These are phyloP conservation scores for Babesia bovis DNA, from an alignment of 169 alveolate genomes.

Conservation along the genomic window DNA sequence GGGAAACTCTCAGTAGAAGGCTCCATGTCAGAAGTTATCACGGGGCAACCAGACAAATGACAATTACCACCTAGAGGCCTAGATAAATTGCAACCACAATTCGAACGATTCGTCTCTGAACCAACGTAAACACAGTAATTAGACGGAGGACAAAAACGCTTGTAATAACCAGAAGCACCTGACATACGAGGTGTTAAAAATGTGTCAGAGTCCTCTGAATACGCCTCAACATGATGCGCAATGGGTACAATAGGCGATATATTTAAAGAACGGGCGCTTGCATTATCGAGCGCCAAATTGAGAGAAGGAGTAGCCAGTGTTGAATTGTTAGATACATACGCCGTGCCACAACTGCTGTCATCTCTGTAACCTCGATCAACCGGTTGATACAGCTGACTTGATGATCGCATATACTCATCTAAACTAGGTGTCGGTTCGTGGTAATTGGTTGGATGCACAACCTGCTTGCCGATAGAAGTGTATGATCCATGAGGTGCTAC, in stretches of 20 bases:
- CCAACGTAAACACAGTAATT: conserved; percentile 67
- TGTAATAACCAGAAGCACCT: neutral
- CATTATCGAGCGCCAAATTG: neutral
- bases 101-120: conserved; percentile 36
- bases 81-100: conserved; percentile 44
- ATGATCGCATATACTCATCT: conserved; percentile 22
- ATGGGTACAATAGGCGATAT: neutral
- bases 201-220: conserved; percentile 7
- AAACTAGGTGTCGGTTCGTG: neutral
- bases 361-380: neutral
- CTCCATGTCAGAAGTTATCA: conserved; percentile 56
- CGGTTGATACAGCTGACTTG: conserved; percentile 22
- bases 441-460: neutral
- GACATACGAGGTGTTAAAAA: conserved; percentile 57
- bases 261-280: neutral
- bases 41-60: conserved; percentile 42
- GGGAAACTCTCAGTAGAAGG: conserved; percentile 66
- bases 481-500: neutral
- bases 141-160: conserved; percentile 1
- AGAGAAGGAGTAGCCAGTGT: conserved; percentile 7
- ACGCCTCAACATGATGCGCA: neutral
- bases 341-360: neutral
- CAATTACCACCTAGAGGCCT: conserved; percentile 60
- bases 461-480: neutral
- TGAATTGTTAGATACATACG: neutral